Conservation (phyloP, 2,329 filamentous ascomycete genomes). For the Claviceps pazoutovae region DNA sequence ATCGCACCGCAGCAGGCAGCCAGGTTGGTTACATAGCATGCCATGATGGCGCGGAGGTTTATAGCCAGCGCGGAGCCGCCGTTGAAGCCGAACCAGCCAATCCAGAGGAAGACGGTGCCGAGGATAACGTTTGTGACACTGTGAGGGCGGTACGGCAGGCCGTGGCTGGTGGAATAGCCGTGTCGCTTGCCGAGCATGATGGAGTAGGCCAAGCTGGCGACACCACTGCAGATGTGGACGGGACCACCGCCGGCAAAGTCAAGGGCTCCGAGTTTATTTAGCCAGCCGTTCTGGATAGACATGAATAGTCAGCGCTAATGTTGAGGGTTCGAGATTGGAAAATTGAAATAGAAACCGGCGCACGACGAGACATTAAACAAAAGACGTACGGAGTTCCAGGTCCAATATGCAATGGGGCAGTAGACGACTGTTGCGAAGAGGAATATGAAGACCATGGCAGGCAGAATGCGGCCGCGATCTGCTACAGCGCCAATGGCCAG, state of each 20-base stretch:
- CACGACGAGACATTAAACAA: neutral
- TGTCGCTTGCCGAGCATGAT: conserved; percentile 58
- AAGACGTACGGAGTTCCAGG: conserved; percentile 44
- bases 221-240: conserved; percentile 61
- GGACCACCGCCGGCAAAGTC: conserved; percentile 66
- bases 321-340: too few relatives aligned
- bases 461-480: conserved; percentile 47
- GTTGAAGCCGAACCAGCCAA: conserved; percentile 96
- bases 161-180: conserved; percentile 46
- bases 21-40: conserved; percentile 76
- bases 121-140: conserved; percentile 62
- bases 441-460: conserved; percentile 53
- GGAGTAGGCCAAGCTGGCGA: conserved; percentile 58
- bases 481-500: conserved; percentile 46
- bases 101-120: conserved; percentile 69
- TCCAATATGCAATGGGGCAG: conserved; percentile 63
- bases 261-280: conserved; percentile 52
- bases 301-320: neutral
- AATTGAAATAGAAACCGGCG: too few relatives aligned
- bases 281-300: conserved; percentile 43
- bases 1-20: conserved; percentile 70
- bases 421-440: conserved; percentile 60
- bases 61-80: conserved; percentile 68
- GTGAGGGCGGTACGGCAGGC: conserved; percentile 55
- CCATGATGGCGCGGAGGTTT: conserved; percentile 81